Evolutionary conservation across 1,139 yeast genomes (phyloP).

Genomic region (Yamadazyma atmosphaerica): DNA sequence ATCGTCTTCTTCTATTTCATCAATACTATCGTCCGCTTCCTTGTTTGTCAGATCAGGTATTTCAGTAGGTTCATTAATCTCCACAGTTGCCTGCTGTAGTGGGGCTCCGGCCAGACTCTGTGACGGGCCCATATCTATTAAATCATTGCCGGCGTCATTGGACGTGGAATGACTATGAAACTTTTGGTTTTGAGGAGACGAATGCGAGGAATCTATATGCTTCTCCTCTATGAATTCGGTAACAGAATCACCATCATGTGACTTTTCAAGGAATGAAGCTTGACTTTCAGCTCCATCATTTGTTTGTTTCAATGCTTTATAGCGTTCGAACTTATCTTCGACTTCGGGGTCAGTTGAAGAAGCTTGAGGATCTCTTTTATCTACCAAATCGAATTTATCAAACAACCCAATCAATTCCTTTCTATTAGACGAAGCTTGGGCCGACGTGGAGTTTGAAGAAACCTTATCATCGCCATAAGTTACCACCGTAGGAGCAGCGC

Average conservation of each 20-base stretch:
- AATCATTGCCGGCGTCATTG: neutral
- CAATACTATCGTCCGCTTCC: conserved; percentile 4
- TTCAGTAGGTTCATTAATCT: too few species aligned
- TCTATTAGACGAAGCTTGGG: conserved; percentile 7
- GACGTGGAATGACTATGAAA: neutral
- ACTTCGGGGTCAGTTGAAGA: conserved; percentile 9
- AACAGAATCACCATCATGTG: neutral
- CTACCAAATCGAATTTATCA: conserved; percentile 37
- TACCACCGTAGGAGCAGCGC: conserved; percentile 28
- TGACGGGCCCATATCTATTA: too few species aligned
- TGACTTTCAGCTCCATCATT: conserved; percentile 2
- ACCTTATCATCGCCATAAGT: conserved; percentile 19
- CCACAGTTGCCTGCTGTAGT: too few species aligned
- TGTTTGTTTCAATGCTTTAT: conserved; percentile 4
- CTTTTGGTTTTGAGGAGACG: neutral
- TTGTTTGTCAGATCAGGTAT: neutral
- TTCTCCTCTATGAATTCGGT: conserved; percentile 7
- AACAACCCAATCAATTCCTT: conserved; percentile 40
- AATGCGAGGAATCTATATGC: neutral
- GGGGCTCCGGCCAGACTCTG: too few species aligned
- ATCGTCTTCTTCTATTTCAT: conserved; percentile 12
- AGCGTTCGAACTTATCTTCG: conserved; percentile 15
- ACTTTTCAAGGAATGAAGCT: neutral
- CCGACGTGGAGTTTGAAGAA: neutral
- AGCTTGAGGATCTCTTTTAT: conserved; percentile 9